phyloP scores from a whole-genome alignment of 768 basidiomycete genomes.

The Leccinum barrowsii region DNA sequence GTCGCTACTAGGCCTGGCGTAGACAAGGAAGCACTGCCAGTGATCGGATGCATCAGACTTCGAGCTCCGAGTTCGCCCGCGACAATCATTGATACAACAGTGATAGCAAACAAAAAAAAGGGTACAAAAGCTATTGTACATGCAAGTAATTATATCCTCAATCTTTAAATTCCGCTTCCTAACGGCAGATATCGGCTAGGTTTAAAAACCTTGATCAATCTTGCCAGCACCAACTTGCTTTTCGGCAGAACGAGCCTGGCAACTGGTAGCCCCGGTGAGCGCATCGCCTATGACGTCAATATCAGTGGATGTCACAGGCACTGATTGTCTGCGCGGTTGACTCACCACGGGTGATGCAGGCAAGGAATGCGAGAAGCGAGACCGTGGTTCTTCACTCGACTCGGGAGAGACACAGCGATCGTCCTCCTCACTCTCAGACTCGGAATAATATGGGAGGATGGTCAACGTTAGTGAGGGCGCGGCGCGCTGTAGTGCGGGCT shows the following conservation, averaged over 20 bases:
- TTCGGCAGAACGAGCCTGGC: not conserved
- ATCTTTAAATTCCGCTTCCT: not conserved
- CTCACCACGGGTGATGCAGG: constrained; percentile 18
- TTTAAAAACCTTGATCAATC: constrained; percentile 7
- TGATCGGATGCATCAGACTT: not conserved
- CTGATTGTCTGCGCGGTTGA: not conserved
- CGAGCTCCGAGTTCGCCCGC: not conserved
- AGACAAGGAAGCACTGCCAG: not conserved
- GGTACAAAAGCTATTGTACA: not conserved
- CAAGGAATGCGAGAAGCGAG: constrained; percentile 20
- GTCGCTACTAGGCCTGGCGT: not conserved
- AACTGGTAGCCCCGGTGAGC: not conserved
- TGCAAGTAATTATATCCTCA: not conserved
- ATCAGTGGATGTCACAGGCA: not conserved
- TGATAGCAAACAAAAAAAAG: not conserved
- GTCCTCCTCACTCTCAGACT: not conserved
- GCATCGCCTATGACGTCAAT: constrained; percentile 1
- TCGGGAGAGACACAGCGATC: not conserved
- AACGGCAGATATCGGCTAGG: not conserved
- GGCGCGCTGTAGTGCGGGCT: not conserved
- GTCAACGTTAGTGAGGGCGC: constrained; percentile 1
- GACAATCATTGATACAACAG: not conserved
- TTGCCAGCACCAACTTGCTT: constrained; percentile 17
- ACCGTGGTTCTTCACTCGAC: constrained; percentile 18
- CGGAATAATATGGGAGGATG: not conserved